Evolutionary conservation across 2,329 filamentous ascomycete genomes (phyloP).

Genomic region (Ophiocordyceps unilateralis): DNA sequence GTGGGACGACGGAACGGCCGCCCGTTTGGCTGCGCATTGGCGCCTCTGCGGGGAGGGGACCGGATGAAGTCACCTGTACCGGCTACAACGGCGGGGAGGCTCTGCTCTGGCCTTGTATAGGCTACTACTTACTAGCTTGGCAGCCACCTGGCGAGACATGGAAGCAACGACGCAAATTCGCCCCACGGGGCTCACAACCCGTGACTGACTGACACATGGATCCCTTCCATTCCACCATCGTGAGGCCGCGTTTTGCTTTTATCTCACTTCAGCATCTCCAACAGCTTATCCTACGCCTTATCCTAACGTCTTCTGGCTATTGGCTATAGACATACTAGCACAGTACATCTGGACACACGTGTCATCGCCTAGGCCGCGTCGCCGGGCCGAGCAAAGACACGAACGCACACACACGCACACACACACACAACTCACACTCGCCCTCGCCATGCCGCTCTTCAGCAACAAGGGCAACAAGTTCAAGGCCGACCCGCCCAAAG

Average conservation of each 20-base stretch:
- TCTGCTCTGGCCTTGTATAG: background rate
- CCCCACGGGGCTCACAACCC: background rate
- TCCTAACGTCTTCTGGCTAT: too few species aligned
- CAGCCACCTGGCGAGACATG: background rate
- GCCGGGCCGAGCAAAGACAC: too few species aligned
- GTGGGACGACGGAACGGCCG: background rate
- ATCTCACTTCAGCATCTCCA: background rate
- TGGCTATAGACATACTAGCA: too few species aligned
- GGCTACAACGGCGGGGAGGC: too few species aligned
- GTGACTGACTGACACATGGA: too few species aligned
- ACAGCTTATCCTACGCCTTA: too few species aligned
- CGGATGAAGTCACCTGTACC: background rate
- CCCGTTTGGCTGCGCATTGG: background rate
- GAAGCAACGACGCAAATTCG: background rate
- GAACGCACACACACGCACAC: too few species aligned
- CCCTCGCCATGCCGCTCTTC: constrained; percentile 19
- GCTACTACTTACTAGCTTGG: background rate
- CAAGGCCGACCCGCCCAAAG: constrained; percentile 30
- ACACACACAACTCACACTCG: too few species aligned
- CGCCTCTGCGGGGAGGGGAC: background rate
- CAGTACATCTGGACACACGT: too few species aligned
- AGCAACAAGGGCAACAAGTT: constrained; percentile 28
- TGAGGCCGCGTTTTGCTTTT: background rate
- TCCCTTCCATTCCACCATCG: background rate
- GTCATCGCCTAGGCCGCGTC: too few species aligned